Percentiles rank a stretch among this genome's conserved stretches.
Evolutionary conservation across 768 basidiomycete species (phyloP).

Genomic region (Sarcodon sp.): DNA sequence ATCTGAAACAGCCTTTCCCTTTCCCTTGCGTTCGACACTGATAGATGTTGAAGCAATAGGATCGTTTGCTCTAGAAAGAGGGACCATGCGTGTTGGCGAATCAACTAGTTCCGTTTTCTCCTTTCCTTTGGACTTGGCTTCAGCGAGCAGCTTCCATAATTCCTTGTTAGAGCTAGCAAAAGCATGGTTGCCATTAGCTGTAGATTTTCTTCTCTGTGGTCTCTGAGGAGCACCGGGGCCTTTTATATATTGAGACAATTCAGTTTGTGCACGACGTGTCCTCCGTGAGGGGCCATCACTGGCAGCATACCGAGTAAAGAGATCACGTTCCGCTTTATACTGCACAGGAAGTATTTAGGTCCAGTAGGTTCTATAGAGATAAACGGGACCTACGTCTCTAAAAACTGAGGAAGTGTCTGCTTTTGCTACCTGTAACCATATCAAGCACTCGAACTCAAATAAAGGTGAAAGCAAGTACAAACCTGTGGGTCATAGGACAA

Average conservation of each 20-base stretch:
- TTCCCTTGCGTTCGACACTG: slow-evolving; percentile 9
- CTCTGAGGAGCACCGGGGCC: slow-evolving; percentile 13
- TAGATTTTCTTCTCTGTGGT: slow-evolving; percentile 1
- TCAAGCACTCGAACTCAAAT: background rate
- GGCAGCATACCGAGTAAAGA: slow-evolving; percentile 33
- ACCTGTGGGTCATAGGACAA: slow-evolving; percentile 69
- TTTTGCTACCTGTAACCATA: slow-evolving; percentile 46
- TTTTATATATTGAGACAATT: slow-evolving; percentile 33
- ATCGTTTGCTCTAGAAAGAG: no score
- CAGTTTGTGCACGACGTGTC: slow-evolving; percentile 47
- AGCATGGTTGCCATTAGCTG: slow-evolving; percentile 6
- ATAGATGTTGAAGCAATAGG: no score
- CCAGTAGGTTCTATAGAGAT: background rate
- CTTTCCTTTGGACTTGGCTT: slow-evolving; percentile 8
- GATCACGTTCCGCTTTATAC: slow-evolving; percentile 53
- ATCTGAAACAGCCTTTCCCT: slow-evolving; percentile 14
- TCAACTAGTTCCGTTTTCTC: no score
- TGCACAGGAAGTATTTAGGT: slow-evolving; percentile 12
- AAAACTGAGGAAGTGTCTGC: slow-evolving; percentile 61
- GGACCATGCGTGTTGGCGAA: no score
- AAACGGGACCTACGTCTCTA: slow-evolving; percentile 38
- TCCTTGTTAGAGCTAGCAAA: slow-evolving; percentile 1
- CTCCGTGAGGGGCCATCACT: slow-evolving; percentile 38
- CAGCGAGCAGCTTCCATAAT: slow-evolving; percentile 18
- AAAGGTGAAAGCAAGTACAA: slow-evolving; percentile 9